Evolutionary conservation across 2,329 filamentous ascomycete genomes (phyloP), one percentile per base, ranked within the genome.

Genomic region (Fusarium domesticum): DNA sequence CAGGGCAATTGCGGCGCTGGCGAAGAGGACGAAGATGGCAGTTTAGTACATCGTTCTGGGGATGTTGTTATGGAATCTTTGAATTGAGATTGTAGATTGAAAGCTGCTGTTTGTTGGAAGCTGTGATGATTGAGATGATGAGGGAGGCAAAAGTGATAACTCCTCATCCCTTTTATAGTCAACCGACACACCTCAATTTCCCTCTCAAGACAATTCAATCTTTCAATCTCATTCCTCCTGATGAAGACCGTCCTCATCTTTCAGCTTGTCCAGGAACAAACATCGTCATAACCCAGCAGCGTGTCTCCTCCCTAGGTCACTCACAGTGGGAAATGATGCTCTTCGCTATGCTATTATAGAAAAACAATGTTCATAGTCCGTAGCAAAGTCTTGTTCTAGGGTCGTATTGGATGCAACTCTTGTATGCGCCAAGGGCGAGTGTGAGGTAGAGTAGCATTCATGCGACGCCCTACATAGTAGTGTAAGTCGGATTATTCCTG

Each of bases 31-130:
- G 42, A 62, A 43, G 44, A 58, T 45, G 53, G 50, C 39, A 43
- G 58, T 56, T 59, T 63, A 64, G 57, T 65, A 50, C 65, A 69
- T 69, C 20, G 42, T 61, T 51, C 25, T 6, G 18, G 17, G 23
- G 23, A 28, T 28, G 7, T 8, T 28, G 23, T 11, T 28, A 12
- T 28, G 23, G 23, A 28, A n/a, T n/a, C n/a, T n/a, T n/a, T n/a
- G n/a, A n/a, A n/a, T n/a, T n/a, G n/a, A n/a, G n/a, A n/a, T n/a
- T n/a, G n/a, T n/a, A n/a, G n/a, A n/a, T n/a, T n/a, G n/a, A n/a
- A n/a, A n/a, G n/a, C n/a, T n/a, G n/a, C n/a, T n/a, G n/a, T n/a
- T n/a, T n/a, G n/a, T n/a, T n/a, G n/a, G n/a, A n/a, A n/a, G n/a
- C n/a, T n/a, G n/a, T n/a, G n/a, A n/a, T n/a, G n/a, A n/a, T n/a